These are phyloP conservation scores for Alternaria infectoria DNA, from an alignment of 2,329 filamentous ascomycete species.

Conservation along the genomic window DNA sequence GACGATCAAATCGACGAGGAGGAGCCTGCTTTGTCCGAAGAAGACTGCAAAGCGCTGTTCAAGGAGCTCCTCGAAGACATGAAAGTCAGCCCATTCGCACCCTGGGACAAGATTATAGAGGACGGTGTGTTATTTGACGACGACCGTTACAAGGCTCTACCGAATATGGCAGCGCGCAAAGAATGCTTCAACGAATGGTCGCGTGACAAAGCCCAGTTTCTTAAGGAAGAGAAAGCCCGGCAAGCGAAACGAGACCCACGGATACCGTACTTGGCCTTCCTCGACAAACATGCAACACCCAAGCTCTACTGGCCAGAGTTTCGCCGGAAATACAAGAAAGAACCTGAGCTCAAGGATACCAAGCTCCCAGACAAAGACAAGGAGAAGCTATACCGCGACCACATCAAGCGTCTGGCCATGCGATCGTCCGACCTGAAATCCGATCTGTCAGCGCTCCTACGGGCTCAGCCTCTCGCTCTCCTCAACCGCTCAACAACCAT, in stretches of 20 bases:
- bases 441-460: slow-evolving; percentile 71
- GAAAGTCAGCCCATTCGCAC: slow-evolving; percentile 81
- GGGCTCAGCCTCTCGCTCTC: slow-evolving; percentile 61
- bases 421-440: slow-evolving; percentile 70
- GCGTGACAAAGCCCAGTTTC: slow-evolving; percentile 72
- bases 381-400: slow-evolving; percentile 80
- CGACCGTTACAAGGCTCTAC: slow-evolving; percentile 80
- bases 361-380: slow-evolving; percentile 68
- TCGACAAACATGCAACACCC: slow-evolving; percentile 81
- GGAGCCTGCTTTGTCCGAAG: slow-evolving; percentile 72
- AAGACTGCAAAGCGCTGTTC: slow-evolving; percentile 80
- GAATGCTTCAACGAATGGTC: slow-evolving; percentile 88
- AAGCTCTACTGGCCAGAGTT: slow-evolving; percentile 99
- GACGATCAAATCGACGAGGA: slow-evolving; percentile 76
- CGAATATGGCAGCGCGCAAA: slow-evolving; percentile 79
- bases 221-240: slow-evolving; percentile 74
- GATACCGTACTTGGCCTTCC: slow-evolving; percentile 80
- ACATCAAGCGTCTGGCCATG: slow-evolving; percentile 69
- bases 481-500: slow-evolving; percentile 67
- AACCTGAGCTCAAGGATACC: slow-evolving; percentile 77
- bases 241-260: slow-evolving; percentile 83
- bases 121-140: slow-evolving; percentile 84
- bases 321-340: slow-evolving; percentile 85
- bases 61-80: slow-evolving; percentile 85
- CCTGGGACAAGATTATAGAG: slow-evolving; percentile 90